Conservation (phyloP, 2,329 filamentous ascomycete species). For the Claviceps purpurea region DNA sequence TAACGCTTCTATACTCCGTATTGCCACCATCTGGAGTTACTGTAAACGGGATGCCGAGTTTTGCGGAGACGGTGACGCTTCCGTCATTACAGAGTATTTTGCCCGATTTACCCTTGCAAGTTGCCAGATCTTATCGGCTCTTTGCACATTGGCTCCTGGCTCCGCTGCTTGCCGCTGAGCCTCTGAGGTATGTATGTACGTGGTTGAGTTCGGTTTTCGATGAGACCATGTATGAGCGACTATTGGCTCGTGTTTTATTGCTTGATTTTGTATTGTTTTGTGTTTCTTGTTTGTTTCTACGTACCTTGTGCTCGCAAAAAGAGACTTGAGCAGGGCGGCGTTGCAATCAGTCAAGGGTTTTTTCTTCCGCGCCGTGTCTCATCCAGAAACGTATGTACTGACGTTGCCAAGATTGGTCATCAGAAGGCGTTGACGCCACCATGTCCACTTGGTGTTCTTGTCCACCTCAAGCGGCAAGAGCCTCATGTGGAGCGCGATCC, state of each 20-base stretch:
- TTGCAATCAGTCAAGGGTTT: background rate
- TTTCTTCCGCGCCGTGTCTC: background rate
- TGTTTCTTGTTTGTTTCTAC: too few species aligned
- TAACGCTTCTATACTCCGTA: background rate
- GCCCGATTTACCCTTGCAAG: too few species aligned
- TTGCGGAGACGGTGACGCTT: background rate
- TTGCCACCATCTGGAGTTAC: constrained; percentile 6
- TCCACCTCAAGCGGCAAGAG: constrained; percentile 5
- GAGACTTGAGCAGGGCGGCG: background rate
- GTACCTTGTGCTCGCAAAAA: background rate
- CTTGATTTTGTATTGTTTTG: background rate
- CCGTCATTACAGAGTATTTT: background rate
- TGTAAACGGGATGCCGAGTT: constrained; percentile 11
- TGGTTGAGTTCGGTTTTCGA: background rate
- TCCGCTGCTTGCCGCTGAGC: too few species aligned
- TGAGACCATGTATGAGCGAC: background rate
- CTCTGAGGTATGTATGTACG: background rate
- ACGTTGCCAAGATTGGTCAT: background rate
- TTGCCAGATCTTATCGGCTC: too few species aligned
- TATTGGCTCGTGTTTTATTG: background rate
- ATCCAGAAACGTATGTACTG: background rate
- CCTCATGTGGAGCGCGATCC: constrained; percentile 11
- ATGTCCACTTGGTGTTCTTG: background rate
- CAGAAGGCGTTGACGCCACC: background rate
- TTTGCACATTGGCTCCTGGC: too few species aligned